phyloP scores from a whole-genome alignment of 2,329 filamentous ascomycete species.

The Elsinoe necatrix region DNA sequence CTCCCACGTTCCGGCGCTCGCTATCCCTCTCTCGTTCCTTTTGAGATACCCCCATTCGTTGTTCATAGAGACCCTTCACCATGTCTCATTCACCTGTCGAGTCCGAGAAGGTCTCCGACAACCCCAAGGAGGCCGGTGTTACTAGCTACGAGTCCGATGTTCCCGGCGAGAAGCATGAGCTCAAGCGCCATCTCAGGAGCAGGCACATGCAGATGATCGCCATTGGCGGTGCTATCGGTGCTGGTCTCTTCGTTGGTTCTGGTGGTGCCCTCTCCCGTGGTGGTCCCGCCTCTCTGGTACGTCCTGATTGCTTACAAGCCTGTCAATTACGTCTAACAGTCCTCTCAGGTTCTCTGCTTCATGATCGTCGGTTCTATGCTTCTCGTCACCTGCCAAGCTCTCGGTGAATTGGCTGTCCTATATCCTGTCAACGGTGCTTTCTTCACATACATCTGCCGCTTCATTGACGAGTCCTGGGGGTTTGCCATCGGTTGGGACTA shows the following conservation, averaged over 20 bases:
- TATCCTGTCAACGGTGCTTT: constrained; percentile 34
- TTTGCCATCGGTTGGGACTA: constrained; percentile 28
- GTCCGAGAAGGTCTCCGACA: constrained; percentile 21
- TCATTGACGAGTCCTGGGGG: constrained; percentile 36
- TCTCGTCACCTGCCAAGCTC: constrained; percentile 31
- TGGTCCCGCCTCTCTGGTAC: constrained; percentile 36
- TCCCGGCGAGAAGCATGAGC: constrained; percentile 20
- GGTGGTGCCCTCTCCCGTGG: constrained; percentile 39
- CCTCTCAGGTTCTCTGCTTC: constrained; percentile 26
- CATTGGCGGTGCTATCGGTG: constrained; percentile 35
- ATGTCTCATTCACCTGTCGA: constrained; percentile 11
- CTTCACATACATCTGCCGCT: constrained; percentile 33
- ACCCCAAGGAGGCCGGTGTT: constrained; percentile 30
- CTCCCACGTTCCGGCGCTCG: not conserved
- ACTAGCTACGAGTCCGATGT: constrained; percentile 13
- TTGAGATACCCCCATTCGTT: constrained; percentile 8
- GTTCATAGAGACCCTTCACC: not conserved
- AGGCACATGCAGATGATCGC: constrained; percentile 33
- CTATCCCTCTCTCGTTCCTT: constrained; percentile 1
- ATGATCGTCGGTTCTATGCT: constrained; percentile 29
- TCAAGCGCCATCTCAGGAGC: constrained; percentile 26
- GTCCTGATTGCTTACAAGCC: not conserved
- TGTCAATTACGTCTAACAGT: not conserved
- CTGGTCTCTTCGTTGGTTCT: constrained; percentile 44
- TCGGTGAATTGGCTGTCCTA: constrained; percentile 33